Percentiles rank a stretch among this genome's conserved stretches.
Conservation (phyloP, 2,329 filamentous ascomycete genomes). For the Dothistroma septosporum region DNA sequence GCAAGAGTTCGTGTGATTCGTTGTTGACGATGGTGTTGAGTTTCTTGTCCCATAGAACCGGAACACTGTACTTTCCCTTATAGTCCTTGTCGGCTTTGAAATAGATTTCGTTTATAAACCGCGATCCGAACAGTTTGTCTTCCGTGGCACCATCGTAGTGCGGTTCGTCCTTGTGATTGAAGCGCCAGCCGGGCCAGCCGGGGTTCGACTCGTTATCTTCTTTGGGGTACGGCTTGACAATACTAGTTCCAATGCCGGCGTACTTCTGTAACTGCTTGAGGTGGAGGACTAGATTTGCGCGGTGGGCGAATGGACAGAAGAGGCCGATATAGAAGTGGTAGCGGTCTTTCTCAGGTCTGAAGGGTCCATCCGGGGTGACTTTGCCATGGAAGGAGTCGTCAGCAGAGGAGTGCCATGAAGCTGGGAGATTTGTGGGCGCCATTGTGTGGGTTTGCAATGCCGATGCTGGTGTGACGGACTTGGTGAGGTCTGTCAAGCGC, state of each 20-base stretch:
- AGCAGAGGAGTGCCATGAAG: constrained; percentile 31
- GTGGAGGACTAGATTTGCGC: constrained; percentile 54
- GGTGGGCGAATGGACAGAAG: constrained; percentile 64
- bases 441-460: not conserved
- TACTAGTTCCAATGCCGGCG: constrained; percentile 49
- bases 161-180: constrained; percentile 45
- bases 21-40: constrained; percentile 56
- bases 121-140: constrained; percentile 55
- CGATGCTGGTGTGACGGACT: not conserved
- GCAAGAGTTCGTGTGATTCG: constrained; percentile 56
- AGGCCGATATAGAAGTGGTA: constrained; percentile 58
- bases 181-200: constrained; percentile 61
- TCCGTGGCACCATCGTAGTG: constrained; percentile 53
- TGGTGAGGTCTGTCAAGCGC: constrained; percentile 5
- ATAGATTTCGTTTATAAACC: constrained; percentile 60
- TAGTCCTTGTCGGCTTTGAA: constrained; percentile 59
- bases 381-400: constrained; percentile 52
- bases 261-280: constrained; percentile 55
- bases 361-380: constrained; percentile 46
- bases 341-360: constrained; percentile 49
- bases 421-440: constrained; percentile 13
- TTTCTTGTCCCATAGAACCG: constrained; percentile 60
- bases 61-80: constrained; percentile 58
- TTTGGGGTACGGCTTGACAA: constrained; percentile 64
- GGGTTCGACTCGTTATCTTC: constrained; percentile 60